phyloP scores from a whole-genome alignment of 768 basidiomycete genomes.

The Hygrocybe punicea region DNA sequence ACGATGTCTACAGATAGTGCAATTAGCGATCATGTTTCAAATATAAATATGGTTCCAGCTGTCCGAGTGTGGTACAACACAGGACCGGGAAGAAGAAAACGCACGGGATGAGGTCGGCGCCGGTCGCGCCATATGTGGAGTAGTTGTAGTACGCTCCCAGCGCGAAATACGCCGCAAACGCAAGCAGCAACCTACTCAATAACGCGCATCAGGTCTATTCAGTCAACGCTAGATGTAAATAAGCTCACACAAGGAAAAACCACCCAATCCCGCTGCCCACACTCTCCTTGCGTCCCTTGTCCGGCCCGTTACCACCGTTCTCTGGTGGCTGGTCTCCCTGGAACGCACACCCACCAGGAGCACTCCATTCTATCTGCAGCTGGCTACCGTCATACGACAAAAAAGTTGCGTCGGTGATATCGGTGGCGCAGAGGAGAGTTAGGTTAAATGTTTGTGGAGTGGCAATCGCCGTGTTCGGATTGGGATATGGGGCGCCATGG shows the following conservation, averaged over 20 bases:
- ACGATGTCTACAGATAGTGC: slow-evolving; percentile 56
- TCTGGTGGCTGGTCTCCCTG: slow-evolving; percentile 1
- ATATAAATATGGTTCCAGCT: too few relatives aligned
- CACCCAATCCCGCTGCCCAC: slow-evolving; percentile 79
- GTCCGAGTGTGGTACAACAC: not conserved
- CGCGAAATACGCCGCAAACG: slow-evolving; percentile 65
- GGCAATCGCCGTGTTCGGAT: slow-evolving; percentile 41
- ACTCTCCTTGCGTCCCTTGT: slow-evolving; percentile 24
- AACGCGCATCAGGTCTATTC: not conserved
- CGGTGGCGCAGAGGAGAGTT: slow-evolving; percentile 54
- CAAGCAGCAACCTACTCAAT: slow-evolving; percentile 53
- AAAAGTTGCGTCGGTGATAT: slow-evolving; percentile 48
- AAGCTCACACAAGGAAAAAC: slow-evolving; percentile 74
- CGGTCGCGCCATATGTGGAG: slow-evolving; percentile 79
- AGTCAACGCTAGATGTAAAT: not conserved
- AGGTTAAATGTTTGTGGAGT: slow-evolving; percentile 57
- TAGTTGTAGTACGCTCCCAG: slow-evolving; percentile 88
- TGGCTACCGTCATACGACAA: slow-evolving; percentile 56
- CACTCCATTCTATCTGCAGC: slow-evolving; percentile 59
- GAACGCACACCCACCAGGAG: slow-evolving; percentile 55
- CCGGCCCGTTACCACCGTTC: slow-evolving; percentile 19
- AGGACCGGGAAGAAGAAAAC: slow-evolving; percentile 28
- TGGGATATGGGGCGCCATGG: slow-evolving; percentile 60
- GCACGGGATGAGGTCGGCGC: slow-evolving; percentile 80
- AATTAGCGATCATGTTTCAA: slow-evolving; percentile 3